Percentiles rank a stretch among this genome's conserved stretches.
phyloP scores from a whole-genome alignment of 768 basidiomycete species.

The Termitomyces titanicus region DNA sequence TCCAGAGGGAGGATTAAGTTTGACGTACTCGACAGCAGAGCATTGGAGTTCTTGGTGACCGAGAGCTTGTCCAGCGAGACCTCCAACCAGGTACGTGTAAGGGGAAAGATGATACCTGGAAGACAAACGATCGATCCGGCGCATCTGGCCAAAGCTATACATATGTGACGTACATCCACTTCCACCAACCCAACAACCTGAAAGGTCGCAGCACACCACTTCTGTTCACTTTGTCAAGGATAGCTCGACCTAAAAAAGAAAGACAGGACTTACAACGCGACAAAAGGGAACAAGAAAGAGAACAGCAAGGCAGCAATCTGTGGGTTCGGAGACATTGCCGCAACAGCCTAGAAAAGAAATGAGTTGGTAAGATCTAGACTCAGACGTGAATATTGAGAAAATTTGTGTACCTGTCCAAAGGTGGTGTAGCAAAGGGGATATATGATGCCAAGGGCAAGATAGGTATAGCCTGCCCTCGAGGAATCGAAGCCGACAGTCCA shows the following conservation, averaged over 20 bases:
- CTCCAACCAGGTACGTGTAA: conserved; percentile 54
- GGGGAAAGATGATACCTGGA: conserved; percentile 40
- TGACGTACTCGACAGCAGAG: conserved; percentile 46
- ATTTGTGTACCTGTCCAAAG: conserved; percentile 47
- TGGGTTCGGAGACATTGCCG: conserved; percentile 51
- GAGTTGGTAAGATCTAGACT: no score
- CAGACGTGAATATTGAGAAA: no score
- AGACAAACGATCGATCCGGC: no score
- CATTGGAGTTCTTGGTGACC: conserved; percentile 44
- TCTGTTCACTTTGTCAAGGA: conserved; percentile 20
- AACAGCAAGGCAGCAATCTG: conserved; percentile 54
- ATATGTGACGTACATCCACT: conserved; percentile 47
- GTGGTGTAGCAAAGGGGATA: conserved; percentile 62
- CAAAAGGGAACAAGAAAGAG: conserved; percentile 51
- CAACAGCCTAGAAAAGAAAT: conserved; percentile 47
- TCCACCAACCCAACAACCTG: conserved; percentile 58
- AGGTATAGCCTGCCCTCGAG: conserved; percentile 55
- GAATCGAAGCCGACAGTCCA: conserved; percentile 63
- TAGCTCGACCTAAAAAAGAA: not conserved
- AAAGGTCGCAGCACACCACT: conserved; percentile 64
- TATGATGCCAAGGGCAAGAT: conserved; percentile 48
- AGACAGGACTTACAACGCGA: conserved; percentile 41
- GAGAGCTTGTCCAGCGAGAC: conserved; percentile 35
- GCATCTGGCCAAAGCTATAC: no score
- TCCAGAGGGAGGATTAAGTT: conserved; percentile 49